phyloP scores from a whole-genome alignment of 805 yeast genomes.

The Yarrowia yakushimensis region DNA sequence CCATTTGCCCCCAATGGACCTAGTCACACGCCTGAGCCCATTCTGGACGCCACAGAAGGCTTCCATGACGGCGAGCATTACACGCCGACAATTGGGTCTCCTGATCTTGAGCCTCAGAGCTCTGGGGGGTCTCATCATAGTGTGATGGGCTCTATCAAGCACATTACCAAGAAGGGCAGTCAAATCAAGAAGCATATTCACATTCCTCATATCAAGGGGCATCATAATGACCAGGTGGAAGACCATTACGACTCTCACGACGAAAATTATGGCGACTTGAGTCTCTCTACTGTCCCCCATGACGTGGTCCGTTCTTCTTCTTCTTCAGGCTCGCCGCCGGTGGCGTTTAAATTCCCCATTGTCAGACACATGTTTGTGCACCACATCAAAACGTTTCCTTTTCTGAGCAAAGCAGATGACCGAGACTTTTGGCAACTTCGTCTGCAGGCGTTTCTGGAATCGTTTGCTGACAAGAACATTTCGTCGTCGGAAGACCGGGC shows the following conservation, averaged over 20 bases:
- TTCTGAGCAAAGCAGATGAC: constrained; percentile 50
- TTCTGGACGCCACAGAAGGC: neutral
- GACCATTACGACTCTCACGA: neutral
- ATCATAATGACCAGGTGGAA: neutral
- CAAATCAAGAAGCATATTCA: constrained; percentile 7
- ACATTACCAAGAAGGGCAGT: neutral
- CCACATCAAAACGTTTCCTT: constrained; percentile 70
- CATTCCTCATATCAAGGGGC: neutral
- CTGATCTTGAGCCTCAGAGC: constrained; percentile 6
- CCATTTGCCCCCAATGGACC: constrained; percentile 51
- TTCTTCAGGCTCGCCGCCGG: no score
- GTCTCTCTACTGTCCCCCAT: neutral
- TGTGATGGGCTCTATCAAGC: neutral
- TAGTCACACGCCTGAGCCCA: neutral
- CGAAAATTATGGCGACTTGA: neutral
- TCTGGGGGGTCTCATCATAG: neutral
- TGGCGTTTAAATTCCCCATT: constrained; percentile 55
- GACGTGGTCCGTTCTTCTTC: no score
- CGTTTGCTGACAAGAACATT: constrained; percentile 67
- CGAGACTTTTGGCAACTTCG: constrained; percentile 74
- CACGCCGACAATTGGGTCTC: constrained; percentile 2
- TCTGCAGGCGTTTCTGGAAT: constrained; percentile 78
- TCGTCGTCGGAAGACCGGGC: constrained; percentile 73
- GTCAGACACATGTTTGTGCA: constrained; percentile 60
- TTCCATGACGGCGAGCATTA: neutral